phyloP scores from a whole-genome alignment of 306 rosid species.

The Psophocarpus tetragonolobus region DNA sequence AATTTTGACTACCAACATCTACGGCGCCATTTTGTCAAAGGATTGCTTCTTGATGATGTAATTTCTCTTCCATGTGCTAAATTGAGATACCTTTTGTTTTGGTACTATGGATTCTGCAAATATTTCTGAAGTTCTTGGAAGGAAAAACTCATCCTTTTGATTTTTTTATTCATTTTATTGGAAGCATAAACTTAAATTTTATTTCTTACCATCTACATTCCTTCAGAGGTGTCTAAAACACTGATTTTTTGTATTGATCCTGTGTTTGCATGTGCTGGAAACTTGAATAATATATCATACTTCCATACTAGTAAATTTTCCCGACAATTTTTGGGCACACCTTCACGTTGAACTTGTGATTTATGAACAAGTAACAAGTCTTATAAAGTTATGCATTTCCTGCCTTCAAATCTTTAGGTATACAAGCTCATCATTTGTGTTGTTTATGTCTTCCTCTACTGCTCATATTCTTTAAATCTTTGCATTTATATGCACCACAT shows the following conservation, averaged over 20 bases:
- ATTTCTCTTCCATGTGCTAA: constrained; percentile 27
- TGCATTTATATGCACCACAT: constrained; percentile 26
- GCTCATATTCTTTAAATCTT: constrained; percentile 22
- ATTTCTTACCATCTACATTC: constrained; percentile 19
- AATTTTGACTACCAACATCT: constrained; percentile 98
- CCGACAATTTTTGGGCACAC: constrained; percentile 3
- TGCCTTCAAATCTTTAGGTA: constrained; percentile 10
- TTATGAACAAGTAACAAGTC: background rate
- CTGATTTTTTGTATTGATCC: background rate
- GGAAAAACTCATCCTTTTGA: constrained; percentile 4
- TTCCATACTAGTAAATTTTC: background rate
- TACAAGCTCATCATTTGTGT: constrained; percentile 9
- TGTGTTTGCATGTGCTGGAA: constrained; percentile 26
- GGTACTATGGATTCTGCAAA: background rate
- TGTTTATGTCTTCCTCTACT: constrained; percentile 14
- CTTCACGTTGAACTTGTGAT: no score
- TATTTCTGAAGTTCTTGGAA: constrained; percentile 30
- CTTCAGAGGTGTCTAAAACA: constrained; percentile 1
- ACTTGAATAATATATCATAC: background rate
- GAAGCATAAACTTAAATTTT: background rate
- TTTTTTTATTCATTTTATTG: background rate
- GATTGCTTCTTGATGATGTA: constrained; percentile 95
- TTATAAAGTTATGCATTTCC: background rate
- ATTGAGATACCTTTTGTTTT: constrained; percentile 26
- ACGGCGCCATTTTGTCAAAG: constrained; percentile 97